Base-by-base conservation (phyloP, 2,329 filamentous ascomycete species). In the Fusarium gaditjirri region DNA sequence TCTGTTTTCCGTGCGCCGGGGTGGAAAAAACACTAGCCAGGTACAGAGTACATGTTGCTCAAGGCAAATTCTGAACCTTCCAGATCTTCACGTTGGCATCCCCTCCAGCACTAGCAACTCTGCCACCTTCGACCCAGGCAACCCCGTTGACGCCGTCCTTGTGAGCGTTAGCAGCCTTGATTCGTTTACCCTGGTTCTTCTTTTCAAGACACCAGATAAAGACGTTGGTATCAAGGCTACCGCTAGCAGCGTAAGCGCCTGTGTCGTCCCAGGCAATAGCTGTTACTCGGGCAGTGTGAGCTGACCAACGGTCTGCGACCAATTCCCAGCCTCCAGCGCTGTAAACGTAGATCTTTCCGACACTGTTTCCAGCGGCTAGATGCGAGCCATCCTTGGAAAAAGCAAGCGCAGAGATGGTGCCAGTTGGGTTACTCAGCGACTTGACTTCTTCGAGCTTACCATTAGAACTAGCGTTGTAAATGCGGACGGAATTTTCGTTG, bases 81-180 rank as follows among this genome's bases (percentile, higher is more conserved):
- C 96, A 99, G 54, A 95, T 87, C 86, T 98, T 99, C 52, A 99
- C 88, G 2, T 93, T 92, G 38, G 94, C 95, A 86, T 99, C 96
- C 16, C 91, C 93, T 49, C 96, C 96, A 8, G 90, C 90, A 75
- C 92, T 97, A 14, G 93, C 90, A 54, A 98, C 86, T 83, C 89
- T 93, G 64, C 86, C 86, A 13, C 88, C 89, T 33, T 87, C 87
- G 19, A 93, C 86, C 94, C 95, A 99, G 17, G 88, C 88, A 21
- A 98, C 92, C 21, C 93, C 95, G 74, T 92, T 94, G 23, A 98
- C 94, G 14, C 96, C 96, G 78, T 98, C 96, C 84, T 98, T 98
- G 84, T 99, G 96, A 54, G 95, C 94, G 78, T 97, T 97, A 27
- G 90, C 83, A 19, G 91, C 92, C 84, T 96, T 95, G 74, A 97